These are phyloP conservation scores for Lachancea fermentati DNA, from an alignment of 805 yeast species.

Conservation along the genomic window DNA sequence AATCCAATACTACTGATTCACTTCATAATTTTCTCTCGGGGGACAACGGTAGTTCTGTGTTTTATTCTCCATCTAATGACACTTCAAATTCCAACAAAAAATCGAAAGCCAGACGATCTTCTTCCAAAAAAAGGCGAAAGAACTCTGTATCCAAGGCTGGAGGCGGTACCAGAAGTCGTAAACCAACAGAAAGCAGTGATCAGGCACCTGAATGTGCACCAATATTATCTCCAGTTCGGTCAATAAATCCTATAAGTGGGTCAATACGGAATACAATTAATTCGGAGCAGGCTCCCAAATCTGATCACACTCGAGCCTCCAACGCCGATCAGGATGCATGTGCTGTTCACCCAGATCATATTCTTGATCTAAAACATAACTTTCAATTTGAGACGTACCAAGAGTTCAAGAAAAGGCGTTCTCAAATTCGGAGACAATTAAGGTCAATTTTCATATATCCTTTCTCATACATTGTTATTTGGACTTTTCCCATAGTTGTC, in stretches of 20 bases:
- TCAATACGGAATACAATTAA: background rate
- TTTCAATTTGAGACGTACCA: constrained; percentile 58
- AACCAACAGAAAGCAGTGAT: background rate
- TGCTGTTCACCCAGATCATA: constrained; percentile 5
- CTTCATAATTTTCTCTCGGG: background rate
- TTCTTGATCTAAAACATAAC: constrained; percentile 25
- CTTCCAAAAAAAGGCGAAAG: background rate
- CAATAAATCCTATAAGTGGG: background rate
- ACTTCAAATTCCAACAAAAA: background rate
- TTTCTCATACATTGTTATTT: constrained; percentile 66
- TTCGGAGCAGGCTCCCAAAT: background rate
- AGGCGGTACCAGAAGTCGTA: background rate
- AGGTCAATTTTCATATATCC: constrained; percentile 80
- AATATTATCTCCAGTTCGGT: background rate
- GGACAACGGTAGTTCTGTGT: background rate
- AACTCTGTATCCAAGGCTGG: background rate
- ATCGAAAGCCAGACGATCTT: background rate
- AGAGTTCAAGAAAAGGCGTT: constrained; percentile 56
- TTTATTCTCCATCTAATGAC: background rate
- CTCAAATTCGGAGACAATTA: constrained; percentile 69
- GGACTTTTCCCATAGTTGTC: constrained; percentile 75
- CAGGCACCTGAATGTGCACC: background rate
- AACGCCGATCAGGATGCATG: constrained; percentile 5
- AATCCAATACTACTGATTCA: background rate
- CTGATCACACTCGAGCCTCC: background rate